phyloP scores from a whole-genome alignment of 805 yeast genomes.

The Yarrowia sp. region DNA sequence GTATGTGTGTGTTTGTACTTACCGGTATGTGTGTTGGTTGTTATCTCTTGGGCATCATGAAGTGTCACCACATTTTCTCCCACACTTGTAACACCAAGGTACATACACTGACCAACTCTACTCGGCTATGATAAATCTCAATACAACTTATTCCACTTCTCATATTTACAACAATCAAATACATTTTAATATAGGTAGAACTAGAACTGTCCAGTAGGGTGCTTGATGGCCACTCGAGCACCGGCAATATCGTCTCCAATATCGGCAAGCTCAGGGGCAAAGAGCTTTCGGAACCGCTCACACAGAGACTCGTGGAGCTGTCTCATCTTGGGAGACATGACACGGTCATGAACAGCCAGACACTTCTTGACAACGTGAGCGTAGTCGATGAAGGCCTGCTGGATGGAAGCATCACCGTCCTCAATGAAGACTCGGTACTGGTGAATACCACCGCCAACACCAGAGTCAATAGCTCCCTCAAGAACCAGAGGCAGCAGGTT shows the following conservation, averaged over 20 bases:
- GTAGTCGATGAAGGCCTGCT: constrained; percentile 67
- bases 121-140: no score
- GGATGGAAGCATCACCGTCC: constrained; percentile 50
- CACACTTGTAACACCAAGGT: no score
- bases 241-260: constrained; percentile 36
- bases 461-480: constrained; percentile 85
- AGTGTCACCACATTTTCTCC: no score
- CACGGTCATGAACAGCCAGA: constrained; percentile 69
- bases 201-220: constrained; percentile 33
- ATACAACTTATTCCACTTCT: no score
- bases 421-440: constrained; percentile 75
- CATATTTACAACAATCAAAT: not conserved
- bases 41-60: no score
- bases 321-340: constrained; percentile 63
- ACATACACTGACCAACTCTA: no score
- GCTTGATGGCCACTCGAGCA: constrained; percentile 17
- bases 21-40: no score
- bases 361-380: constrained; percentile 70
- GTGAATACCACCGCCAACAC: constrained; percentile 91
- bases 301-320: constrained; percentile 73
- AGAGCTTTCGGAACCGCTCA: constrained; percentile 69
- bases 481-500: constrained; percentile 46
- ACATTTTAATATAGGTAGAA: not conserved
- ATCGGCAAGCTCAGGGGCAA: constrained; percentile 63
- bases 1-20: no score